A percentile compares a stretch with the other conserved stretches of the same genome.
Conservation (phyloP, 129 eudicot genomes). For the Oenanthe sinensis region DNA sequence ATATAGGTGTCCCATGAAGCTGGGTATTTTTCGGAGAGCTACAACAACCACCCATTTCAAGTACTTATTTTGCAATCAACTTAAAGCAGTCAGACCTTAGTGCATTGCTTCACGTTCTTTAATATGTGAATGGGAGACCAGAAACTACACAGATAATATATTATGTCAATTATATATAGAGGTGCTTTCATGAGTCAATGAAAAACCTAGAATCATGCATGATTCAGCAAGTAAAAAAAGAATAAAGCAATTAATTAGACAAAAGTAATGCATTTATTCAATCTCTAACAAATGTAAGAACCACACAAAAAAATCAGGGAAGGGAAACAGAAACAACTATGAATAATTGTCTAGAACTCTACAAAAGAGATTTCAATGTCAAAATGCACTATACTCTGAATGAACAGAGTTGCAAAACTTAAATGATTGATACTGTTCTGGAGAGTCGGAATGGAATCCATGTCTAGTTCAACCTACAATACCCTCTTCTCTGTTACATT, state of each 20-base stretch:
- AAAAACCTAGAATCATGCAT: not conserved
- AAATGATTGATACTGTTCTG: not conserved
- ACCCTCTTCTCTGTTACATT: not conserved
- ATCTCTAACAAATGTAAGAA: not conserved
- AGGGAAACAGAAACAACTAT: not conserved
- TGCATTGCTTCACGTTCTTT: slow-evolving; percentile 9
- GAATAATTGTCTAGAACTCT: not conserved
- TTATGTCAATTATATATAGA: not conserved
- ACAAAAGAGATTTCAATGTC: not conserved
- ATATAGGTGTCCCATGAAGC: slow-evolving; percentile 73
- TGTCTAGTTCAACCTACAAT: not conserved
- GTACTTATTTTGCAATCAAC: slow-evolving; percentile 1
- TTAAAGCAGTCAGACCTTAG: not conserved
- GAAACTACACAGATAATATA: not conserved
- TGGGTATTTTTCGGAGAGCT: slow-evolving; percentile 61
- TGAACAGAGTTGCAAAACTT: not conserved
- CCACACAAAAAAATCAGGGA: not conserved
- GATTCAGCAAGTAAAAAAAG: not conserved
- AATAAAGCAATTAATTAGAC: not conserved
- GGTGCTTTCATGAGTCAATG: not conserved
- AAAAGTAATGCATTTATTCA: not conserved
- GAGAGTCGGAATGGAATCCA: not conserved
- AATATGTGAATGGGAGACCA: not conserved
- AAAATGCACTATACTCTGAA: slow-evolving; percentile 2
- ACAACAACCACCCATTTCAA: slow-evolving; percentile 88